Evolutionary conservation across 2,329 filamentous ascomycete genomes (phyloP), one percentile per base, ranked within the genome.

Genomic region (Hypoxylon sp.): DNA sequence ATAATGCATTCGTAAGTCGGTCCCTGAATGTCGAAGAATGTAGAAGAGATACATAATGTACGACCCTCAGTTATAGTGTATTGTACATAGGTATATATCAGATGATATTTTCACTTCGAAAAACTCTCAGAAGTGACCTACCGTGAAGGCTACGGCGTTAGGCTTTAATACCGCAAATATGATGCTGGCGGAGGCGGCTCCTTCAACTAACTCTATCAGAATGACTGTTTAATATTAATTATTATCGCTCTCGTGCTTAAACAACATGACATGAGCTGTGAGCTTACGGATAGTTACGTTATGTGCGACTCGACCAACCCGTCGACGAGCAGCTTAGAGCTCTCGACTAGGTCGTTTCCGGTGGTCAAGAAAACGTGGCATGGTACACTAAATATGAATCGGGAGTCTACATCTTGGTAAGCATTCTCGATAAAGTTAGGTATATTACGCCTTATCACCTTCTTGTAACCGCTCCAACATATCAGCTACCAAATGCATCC

Each of bases 331-430:
- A 62, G 52, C 56, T 51, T 68, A 57, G 60, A 70, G 57, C 43
- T 49, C 32, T 32, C n/a, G 41, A 41, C 46, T 23, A 60, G 45
- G 46, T 36, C 34, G 36, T 45, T 63, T 43, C 58, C 49, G 53
- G 52, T 59, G 50, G 46, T 63, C 21, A 55, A 60, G 57, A 71
- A 69, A 69, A 71, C 69, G 66, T 71, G 67, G 63, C 55, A 67
- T 65, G 55, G 50, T 53, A 49, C 55, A 63, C 49, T 32, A 52
- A 34, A 52, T 51, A 61, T 61, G 48, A 65, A 63, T 63, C 56
- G 53, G 52, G 19, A 50, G 48, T 52, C 51, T 60, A 60, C 34
- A 23, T 23, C 23, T 49, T 45, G 7, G 51, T 63, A 53, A 66
- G 46, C 60, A 55, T 48, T 52, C 23, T 55, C 43, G 50, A 53